phyloP scores from a whole-genome alignment of 2,329 filamentous ascomycete species.

The Westerdykella ornata region DNA sequence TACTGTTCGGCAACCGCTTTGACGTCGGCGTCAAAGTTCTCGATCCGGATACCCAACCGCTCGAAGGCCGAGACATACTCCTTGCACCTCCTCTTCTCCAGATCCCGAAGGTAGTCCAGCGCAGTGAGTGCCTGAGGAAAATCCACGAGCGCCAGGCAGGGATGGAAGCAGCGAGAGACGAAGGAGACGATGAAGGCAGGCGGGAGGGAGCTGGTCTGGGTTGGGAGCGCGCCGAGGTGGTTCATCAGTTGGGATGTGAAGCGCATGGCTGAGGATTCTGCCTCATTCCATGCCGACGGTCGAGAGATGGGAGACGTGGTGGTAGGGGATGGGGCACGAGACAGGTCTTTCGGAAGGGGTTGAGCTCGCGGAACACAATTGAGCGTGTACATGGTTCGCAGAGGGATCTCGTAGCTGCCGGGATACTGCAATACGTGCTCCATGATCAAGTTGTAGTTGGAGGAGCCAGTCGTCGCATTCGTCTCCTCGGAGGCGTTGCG shows the following conservation, averaged over 20 bases:
- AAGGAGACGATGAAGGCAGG: conserved; percentile 58
- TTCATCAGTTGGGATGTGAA: conserved; percentile 48
- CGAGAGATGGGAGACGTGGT: conserved; percentile 30
- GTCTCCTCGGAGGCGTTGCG: conserved; percentile 35
- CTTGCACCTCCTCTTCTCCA: conserved; percentile 54
- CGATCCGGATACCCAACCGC: conserved; percentile 47
- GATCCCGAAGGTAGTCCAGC: conserved; percentile 59
- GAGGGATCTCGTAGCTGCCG: conserved; percentile 57
- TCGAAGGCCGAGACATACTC: conserved; percentile 52
- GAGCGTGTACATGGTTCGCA: conserved; percentile 61
- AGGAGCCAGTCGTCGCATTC: conserved; percentile 23
- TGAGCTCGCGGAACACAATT: conserved; percentile 53
- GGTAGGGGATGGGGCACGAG: conserved; percentile 34
- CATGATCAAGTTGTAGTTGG: conserved; percentile 29
- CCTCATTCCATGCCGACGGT: conserved; percentile 28
- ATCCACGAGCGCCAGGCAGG: conserved; percentile 53
- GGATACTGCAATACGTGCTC: conserved; percentile 53
- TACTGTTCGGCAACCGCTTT: conserved; percentile 46
- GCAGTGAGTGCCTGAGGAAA: conserved; percentile 60
- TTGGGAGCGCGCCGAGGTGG: conserved; percentile 53
- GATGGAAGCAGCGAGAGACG: conserved; percentile 53
- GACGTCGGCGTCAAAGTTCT: conserved; percentile 42
- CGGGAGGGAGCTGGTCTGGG: conserved; percentile 56
- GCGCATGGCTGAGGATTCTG: conserved; percentile 38
- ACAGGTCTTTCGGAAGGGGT: conserved; percentile 26